Percentiles rank a stretch among this genome's conserved stretches.
Evolutionary conservation across 2,329 filamentous ascomycete genomes (phyloP).

Genomic region (Talaromyces sp.): DNA sequence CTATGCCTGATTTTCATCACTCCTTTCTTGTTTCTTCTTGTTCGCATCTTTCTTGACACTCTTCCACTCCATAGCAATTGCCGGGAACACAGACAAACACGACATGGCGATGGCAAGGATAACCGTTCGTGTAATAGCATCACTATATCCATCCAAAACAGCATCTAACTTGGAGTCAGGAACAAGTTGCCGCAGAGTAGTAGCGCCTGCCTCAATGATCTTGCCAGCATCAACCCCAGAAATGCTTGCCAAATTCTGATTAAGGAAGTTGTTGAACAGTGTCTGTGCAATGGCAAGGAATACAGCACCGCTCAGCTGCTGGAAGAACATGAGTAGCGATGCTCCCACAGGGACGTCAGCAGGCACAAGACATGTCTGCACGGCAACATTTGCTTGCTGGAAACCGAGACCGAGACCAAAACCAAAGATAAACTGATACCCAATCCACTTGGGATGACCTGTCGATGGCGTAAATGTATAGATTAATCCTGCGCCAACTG

Average conservation of each 20-base stretch:
- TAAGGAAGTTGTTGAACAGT: neutral
- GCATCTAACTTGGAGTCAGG: neutral
- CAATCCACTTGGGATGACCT: slow-evolving; percentile 3
- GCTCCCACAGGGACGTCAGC: slow-evolving; percentile 3
- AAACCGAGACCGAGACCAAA: slow-evolving; percentile 2
- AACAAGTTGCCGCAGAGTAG: neutral
- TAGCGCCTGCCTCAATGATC: slow-evolving; percentile 1
- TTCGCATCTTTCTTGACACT: slow-evolving; percentile 1
- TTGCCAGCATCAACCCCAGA: neutral
- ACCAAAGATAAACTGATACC: slow-evolving; percentile 4
- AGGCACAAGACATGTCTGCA: neutral
- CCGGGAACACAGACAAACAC: neutral
- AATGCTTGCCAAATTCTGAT: neutral
- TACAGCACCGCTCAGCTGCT: slow-evolving; percentile 1
- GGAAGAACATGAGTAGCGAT: slow-evolving; percentile 6
- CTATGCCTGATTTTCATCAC: neutral
- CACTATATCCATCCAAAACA: neutral
- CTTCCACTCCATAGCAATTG: slow-evolving; percentile 2
- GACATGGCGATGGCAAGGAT: neutral
- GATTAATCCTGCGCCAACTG: slow-evolving; percentile 2
- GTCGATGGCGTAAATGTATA: neutral
- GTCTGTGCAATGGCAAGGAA: slow-evolving; percentile 4
- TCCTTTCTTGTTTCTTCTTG: neutral
- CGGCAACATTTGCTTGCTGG: slow-evolving; percentile 2
- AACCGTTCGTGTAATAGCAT: slow-evolving; percentile 2